A percentile compares a stretch with the other conserved stretches of the same genome.
Conservation (phyloP, 139 green algal genomes). For the Astrephomene gubernaculifera region DNA sequence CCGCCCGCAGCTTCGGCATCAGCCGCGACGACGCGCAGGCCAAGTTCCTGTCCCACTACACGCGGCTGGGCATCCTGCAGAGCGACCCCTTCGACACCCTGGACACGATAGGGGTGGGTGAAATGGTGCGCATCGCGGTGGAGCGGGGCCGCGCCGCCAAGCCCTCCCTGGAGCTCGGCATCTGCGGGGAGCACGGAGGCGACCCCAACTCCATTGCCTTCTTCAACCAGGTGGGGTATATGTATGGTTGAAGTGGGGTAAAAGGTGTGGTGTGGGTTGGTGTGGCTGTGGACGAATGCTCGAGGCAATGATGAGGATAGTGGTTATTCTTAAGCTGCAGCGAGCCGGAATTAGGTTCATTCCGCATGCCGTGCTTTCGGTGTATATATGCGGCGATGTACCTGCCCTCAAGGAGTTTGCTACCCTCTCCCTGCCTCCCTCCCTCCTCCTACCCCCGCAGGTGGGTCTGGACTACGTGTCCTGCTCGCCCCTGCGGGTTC, state of each 20-base stretch:
- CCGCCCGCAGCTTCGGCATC: conserved; percentile 80
- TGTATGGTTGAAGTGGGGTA: background rate
- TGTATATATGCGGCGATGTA: no score
- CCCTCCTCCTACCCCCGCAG: background rate
- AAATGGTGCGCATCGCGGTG: conserved; percentile 82
- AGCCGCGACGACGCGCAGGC: conserved; percentile 84
- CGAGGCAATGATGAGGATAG: no score
- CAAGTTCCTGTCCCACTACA: conserved; percentile 89
- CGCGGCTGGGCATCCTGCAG: conserved; percentile 56
- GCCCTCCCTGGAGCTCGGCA: conserved; percentile 80
- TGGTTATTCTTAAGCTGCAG: no score
- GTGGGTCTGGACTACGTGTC: conserved; percentile 82
- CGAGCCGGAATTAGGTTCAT: no score
- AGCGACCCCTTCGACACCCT: conserved; percentile 90
- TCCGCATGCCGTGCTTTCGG: no score
- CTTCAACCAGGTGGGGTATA: conserved; percentile 64
- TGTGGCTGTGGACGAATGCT: no score
- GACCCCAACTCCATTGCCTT: conserved; percentile 85
- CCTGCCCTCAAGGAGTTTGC: no score
- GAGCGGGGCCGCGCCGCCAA: conserved; percentile 69
- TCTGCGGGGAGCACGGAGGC: conserved; percentile 92
- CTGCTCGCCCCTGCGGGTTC: conserved; percentile 89
- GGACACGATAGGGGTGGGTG: conserved; percentile 81
- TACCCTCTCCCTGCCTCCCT: background rate
- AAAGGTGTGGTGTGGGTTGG: no score